Evolutionary conservation across 1,284 basidiomycete species (phyloP), one percentile per base, ranked within the genome.

Genomic region (Moesziomyces globuligerus): DNA sequence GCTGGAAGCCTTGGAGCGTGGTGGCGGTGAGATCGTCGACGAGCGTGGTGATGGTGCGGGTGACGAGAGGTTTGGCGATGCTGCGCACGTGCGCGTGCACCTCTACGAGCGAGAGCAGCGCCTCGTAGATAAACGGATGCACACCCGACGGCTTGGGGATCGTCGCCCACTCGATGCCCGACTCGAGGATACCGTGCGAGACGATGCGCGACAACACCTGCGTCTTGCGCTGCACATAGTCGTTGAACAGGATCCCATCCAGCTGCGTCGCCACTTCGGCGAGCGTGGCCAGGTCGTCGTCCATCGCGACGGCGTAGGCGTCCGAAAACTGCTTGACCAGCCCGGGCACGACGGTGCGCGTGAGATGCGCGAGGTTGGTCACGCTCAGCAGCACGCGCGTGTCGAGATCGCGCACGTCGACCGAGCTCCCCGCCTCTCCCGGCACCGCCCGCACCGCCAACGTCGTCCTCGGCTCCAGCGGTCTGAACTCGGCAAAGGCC

Each of bases 51-150:
- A 98, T 85, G n/a, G 90, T 89, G 24, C 94, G 89, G 37, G 91
- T 88, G 20, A 98, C 87, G 23, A 97, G 87, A 2, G 75, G 74
- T 42, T 91, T 90, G 0, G 94, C 89, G 1, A 91, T 88, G 20
- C 87, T 87, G 73, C 88, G 90, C 50, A 98, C 89, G 84, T 95
- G 92, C 4, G 94, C 91, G 83, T 98, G 96, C 7, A 95, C 89
- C 55, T 91, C 88, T 41, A 98, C 96, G 42, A 99, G 87, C 77
- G 88, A 88, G 81, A 98, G 88, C 50, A 98, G 86, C 8, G 89
- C 88, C 77, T 92, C 90, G 84, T 91, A 96, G 87, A 98, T 92
- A 83, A 96, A 99, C 20, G 92, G 87, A 52, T 95, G 89, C 56
- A 99, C 93, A 83, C 94, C 41, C 7, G 48, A 89, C 2, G 94